These are phyloP conservation scores for Clonostachys sp. DNA, from an alignment of 2,329 filamentous ascomycete genomes.

Conservation along the genomic window DNA sequence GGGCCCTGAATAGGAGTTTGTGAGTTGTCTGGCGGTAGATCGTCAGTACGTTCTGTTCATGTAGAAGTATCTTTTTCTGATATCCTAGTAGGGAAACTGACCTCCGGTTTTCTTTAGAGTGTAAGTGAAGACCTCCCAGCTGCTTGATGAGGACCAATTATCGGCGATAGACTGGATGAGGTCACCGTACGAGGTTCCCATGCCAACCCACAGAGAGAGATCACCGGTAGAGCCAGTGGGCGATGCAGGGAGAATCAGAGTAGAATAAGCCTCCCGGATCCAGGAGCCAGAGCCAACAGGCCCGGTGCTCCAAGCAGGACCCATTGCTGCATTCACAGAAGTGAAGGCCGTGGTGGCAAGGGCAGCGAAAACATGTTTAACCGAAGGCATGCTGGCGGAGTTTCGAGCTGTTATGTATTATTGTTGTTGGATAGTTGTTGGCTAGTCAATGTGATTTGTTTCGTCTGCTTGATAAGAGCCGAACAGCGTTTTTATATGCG, in stretches of 20 bases:
- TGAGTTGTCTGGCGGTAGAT: no score
- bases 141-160: constrained; percentile 9
- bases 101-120: constrained; percentile 27
- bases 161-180: constrained; percentile 41
- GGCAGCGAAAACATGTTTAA: no score
- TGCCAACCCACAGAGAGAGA: constrained; percentile 41
- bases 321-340: constrained; percentile 13
- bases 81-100: background rate
- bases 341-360: no score
- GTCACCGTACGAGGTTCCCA: constrained; percentile 38
- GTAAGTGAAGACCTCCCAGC: constrained; percentile 36
- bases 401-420: no score
- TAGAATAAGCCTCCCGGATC: constrained; percentile 36
- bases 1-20: no score
- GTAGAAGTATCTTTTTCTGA: no score
- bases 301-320: constrained; percentile 35
- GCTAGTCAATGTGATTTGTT: no score
- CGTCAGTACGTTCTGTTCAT: no score
- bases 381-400: no score
- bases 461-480: no score
- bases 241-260: constrained; percentile 31
- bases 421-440: no score
- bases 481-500: no score
- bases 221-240: constrained; percentile 28
- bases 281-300: constrained; percentile 30